Conservation (phyloP, 371 early-diverging fungal species). For the Syncephalastrum racemosum region DNA sequence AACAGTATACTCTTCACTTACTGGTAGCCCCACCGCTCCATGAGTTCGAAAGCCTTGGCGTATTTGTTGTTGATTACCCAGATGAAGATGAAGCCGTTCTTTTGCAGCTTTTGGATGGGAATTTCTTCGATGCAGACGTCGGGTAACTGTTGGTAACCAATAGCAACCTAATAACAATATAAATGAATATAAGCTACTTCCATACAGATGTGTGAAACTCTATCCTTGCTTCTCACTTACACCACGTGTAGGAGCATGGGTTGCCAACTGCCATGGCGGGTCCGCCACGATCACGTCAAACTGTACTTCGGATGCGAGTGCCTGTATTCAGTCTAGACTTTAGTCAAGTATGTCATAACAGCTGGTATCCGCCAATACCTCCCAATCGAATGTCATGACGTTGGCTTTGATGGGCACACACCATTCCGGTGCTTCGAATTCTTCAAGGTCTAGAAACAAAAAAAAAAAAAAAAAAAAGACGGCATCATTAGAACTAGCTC, state of each 20-base stretch:
- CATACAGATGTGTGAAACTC: neutral
- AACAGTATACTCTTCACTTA: conserved; percentile 27
- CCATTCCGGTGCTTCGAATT: conserved; percentile 92
- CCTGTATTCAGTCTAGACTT: conserved; percentile 29
- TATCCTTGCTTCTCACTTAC: conserved; percentile 42
- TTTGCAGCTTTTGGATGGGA: conserved; percentile 82
- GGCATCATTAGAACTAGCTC: neutral
- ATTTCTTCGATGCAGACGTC: conserved; percentile 90
- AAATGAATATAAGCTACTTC: neutral
- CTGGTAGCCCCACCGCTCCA: conserved; percentile 93
- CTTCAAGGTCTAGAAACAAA: conserved; percentile 65
- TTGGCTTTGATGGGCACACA: conserved; percentile 93
- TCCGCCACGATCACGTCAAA: conserved; percentile 93
- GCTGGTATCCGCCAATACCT: conserved; percentile 40
- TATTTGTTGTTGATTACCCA: conserved; percentile 98
- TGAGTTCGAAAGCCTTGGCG: conserved; percentile 87
- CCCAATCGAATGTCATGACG: conserved; percentile 93
- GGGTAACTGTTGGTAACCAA: conserved; percentile 92
- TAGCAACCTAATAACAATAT: conserved; percentile 62
- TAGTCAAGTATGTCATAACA: too few relatives aligned
- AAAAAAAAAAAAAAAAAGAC: conserved; percentile 5
- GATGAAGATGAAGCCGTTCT: conserved; percentile 89
- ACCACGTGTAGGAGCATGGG: conserved; percentile 91
- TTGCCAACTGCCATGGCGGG: conserved; percentile 97
- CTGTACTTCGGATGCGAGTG: conserved; percentile 75